Conservation (phyloP, 208 protist genomes). For the Leishmania amazonensis region DNA sequence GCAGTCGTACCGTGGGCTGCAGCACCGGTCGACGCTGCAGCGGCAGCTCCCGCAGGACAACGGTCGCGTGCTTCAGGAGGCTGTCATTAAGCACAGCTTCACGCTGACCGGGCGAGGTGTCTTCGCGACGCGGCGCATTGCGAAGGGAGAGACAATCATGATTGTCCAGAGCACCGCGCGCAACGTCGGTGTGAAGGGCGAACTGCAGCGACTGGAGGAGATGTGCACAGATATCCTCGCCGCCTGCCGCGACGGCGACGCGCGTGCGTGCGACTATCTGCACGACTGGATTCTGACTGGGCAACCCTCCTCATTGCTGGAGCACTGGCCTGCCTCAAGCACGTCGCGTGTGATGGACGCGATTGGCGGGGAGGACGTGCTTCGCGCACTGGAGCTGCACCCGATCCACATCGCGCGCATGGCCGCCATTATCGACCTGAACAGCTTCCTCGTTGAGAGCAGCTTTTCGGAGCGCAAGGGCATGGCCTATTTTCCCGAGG, state of each 20-base stretch:
- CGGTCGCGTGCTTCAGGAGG: constrained; percentile 69
- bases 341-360: constrained; percentile 67
- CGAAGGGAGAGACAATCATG: constrained; percentile 82
- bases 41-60: constrained; percentile 69
- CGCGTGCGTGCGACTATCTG: constrained; percentile 41
- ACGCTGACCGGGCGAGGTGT: constrained; percentile 78
- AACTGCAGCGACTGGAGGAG: constrained; percentile 76
- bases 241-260: constrained; percentile 31
- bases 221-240: constrained; percentile 55
- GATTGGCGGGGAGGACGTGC: constrained; percentile 64
- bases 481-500: constrained; percentile 91
- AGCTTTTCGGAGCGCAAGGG: constrained; percentile 83
- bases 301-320: constrained; percentile 80
- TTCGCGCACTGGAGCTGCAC: constrained; percentile 81
- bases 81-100: constrained; percentile 80
- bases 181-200: constrained; percentile 80
- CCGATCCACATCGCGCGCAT: constrained; percentile 82
- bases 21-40: constrained; percentile 65
- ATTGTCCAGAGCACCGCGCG: constrained; percentile 80
- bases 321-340: constrained; percentile 70
- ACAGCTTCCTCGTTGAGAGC: constrained; percentile 88
- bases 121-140: constrained; percentile 75
- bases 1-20: constrained; percentile 61
- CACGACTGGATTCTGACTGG: constrained; percentile 85
- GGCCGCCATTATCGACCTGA: constrained; percentile 84